Percentiles rank a stretch among this genome's conserved stretches.
Evolutionary conservation across 1,284 basidiomycete species (phyloP).

Genomic region (Cryptococcus amylolentus): DNA sequence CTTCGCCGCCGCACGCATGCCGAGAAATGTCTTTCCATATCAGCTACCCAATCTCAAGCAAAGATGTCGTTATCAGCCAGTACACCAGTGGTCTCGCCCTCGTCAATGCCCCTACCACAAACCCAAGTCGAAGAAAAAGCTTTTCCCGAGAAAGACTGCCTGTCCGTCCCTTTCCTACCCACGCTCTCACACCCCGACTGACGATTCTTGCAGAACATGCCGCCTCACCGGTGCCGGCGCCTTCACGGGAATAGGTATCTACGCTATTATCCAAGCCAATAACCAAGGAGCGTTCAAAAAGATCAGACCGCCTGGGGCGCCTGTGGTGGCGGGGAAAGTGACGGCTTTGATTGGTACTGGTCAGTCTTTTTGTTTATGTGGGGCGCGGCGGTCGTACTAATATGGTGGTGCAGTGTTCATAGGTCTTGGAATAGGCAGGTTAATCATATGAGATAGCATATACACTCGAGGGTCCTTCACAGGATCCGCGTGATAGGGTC

Average conservation of each 20-base stretch:
- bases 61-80: too few species aligned
- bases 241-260: slow-evolving; percentile 42
- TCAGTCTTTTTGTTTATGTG: slow-evolving; percentile 18
- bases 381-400: not conserved
- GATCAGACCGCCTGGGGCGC: slow-evolving; percentile 31
- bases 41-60: too few species aligned
- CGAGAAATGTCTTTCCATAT: too few species aligned
- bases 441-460: slow-evolving; percentile 6
- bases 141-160: slow-evolving; percentile 12
- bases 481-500: too few species aligned
- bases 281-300: slow-evolving; percentile 38
- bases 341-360: slow-evolving; percentile 40
- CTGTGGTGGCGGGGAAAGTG: slow-evolving; percentile 29
- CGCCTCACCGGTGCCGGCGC: slow-evolving; percentile 39
- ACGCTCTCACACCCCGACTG: not conserved
- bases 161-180: slow-evolving; percentile 3
- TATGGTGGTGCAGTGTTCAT: slow-evolving; percentile 11
- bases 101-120: not conserved
- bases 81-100: too few species aligned
- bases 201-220: slow-evolving; percentile 31
- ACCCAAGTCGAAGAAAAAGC: not conserved
- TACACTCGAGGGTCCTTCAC: too few species aligned
- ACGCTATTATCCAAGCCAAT: slow-evolving; percentile 38
- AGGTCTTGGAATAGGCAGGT: slow-evolving; percentile 16
- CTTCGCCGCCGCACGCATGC: too few species aligned